Evolutionary conservation across 371 early-diverging fungal species (phyloP), one percentile per base, ranked within the genome.

Genomic region (Rhizopus delemar): DNA sequence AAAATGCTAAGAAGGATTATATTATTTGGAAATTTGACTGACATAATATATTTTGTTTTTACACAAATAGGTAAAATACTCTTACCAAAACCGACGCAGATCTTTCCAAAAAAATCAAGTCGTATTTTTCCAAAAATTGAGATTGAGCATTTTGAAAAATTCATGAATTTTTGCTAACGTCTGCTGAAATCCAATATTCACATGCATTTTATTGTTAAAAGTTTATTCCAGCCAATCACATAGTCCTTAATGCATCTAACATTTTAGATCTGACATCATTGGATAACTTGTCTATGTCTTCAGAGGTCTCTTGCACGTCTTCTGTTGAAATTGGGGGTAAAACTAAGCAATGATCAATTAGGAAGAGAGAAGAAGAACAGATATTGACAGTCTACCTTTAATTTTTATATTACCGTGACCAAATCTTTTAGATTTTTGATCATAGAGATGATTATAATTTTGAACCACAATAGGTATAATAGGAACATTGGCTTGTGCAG

Each of bases 391-490:
- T 51, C 41, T 74, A 88, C 89, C 81, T 76, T 85, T 90, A 54
- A 96, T 81, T 38, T 80, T 80, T 36, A 97, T 68, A 31, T 70
- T 77, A 12, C 96, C 95, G 35, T 86, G 65, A 6, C 73, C 74
- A 75, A 90, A 94, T 46, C 76, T 70, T 49, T 70, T 70, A 49
- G 69, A 60, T 48, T 82, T 81, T n/a, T 83, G 70, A 69, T 85
- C 66, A 78, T 91, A 96, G 32, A 91, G 53, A 54, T 88, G 74
- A 59, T 82, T 77, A 66, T 94, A 93, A 45, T 93, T 91, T 52
- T 89, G 82, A 13, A 88, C 68, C 8, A 96, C 93, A 33, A 97
- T 84, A 4, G 98, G 98, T 16, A 97, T 81, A 50, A 97, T 82
- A 9, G 97, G 97, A 6, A 90, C 84, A 53, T 85, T 78, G 0